A percentile compares a stretch with the other conserved stretches of the same genome.
Evolutionary conservation across 2,329 filamentous ascomycete genomes (phyloP).

Genomic region (Penicillium sp.): DNA sequence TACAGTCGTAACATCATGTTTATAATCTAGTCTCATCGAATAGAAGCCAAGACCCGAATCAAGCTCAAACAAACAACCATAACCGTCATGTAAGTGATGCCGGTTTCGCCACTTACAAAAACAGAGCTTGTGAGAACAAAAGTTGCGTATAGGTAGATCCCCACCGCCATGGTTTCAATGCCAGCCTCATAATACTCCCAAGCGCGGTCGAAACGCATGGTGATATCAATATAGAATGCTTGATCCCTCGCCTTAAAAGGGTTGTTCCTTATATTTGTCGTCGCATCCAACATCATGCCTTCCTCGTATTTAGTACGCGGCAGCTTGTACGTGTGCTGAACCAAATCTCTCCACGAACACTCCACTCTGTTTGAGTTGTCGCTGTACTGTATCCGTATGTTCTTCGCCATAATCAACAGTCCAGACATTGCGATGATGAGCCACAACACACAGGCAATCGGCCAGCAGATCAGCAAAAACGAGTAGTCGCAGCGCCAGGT

Average conservation of each 20-base stretch:
- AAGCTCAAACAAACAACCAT: background rate
- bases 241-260: background rate
- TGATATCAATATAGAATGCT: background rate
- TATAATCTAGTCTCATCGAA: background rate
- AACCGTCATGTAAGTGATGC: background rate
- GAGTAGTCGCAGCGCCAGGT: conserved; percentile 1
- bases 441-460: background rate
- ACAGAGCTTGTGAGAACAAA: conserved; percentile 1
- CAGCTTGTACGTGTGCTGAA: background rate
- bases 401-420: background rate
- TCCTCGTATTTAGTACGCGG: background rate
- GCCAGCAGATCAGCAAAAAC: conserved; percentile 1
- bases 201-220: background rate
- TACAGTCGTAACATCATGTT: too few species aligned
- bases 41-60: background rate
- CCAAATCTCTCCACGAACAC: background rate
- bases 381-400: background rate
- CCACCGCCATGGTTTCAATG: background rate
- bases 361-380: background rate
- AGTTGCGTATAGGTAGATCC: background rate
- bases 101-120: background rate
- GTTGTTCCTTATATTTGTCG: background rate
- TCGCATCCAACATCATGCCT: background rate
- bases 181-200: conserved; percentile 1
- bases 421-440: background rate